Evolutionary conservation across 768 basidiomycete species (phyloP), one percentile per base, ranked within the genome.

Genomic region (Kwoniella sp.): DNA sequence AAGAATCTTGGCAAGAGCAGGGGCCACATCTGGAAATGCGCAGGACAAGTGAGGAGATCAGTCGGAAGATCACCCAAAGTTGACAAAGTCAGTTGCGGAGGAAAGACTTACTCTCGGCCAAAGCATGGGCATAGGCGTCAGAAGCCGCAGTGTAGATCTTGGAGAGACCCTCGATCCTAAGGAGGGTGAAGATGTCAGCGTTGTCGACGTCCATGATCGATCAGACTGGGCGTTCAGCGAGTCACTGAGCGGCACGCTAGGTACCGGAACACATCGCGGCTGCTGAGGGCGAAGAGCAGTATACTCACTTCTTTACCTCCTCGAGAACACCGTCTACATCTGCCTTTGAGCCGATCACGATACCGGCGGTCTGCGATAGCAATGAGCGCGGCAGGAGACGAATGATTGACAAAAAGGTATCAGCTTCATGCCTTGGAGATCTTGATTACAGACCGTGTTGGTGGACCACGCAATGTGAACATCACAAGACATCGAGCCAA

Each of bases 271-370:
- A 29, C 23, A 55, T 55, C 26, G 17, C 8, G 9, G n/a, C 30
- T 34, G 22, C 41, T 45, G 41, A 45, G 11, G 4, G 9, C 17
- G 1, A 64, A 73, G 4, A 45, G 11, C 15, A 13, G 31, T 15
- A n/a, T n/a, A 74, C 82, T 65, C 81, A 91, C 94, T 87, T 93
- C 85, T 90, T 92, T 20, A 86, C 92, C 70, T 87, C 86, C 69
- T 88, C 88, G 7, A 93, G 82, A 0, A 90, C 86, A 34, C 77
- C 76, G 38, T 86, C 84, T 20, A 93, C 85, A 73, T 90, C 85
- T 11, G 61, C 61, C 55, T 77, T 76, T 5, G 71, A 68, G 22
- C 79, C 79, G 20, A 76, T 69, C 0, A 82, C 70, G 31, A 82
- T 74, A 47, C 75, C 81, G 34, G 72, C 72, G 28, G 73, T 62